Evolutionary conservation across 2,329 filamentous ascomycete genomes (phyloP).

Genomic region (Colletotrichum noveboracense): DNA sequence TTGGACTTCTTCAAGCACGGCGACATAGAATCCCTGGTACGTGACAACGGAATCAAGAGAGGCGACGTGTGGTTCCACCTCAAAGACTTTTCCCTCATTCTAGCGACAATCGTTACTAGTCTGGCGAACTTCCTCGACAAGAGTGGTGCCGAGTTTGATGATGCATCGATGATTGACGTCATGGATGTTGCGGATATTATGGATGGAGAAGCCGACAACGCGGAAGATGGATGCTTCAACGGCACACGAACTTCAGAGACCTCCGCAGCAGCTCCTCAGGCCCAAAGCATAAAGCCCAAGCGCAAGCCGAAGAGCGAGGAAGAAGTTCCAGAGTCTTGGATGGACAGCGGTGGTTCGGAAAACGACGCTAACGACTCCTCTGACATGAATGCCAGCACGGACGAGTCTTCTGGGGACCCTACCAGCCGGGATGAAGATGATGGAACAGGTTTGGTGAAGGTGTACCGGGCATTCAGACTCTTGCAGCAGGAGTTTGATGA

Average conservation of each 20-base stretch:
- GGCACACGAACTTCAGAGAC: background rate
- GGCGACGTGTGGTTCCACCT: conserved; percentile 76
- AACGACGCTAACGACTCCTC: conserved; percentile 29
- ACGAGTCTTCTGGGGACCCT: background rate
- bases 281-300: background rate
- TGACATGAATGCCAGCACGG: background rate
- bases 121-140: conserved; percentile 56
- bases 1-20: conserved; percentile 82
- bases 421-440: conserved; percentile 32
- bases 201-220: conserved; percentile 39
- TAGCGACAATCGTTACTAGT: conserved; percentile 75
- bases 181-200: conserved; percentile 42
- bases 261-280: background rate
- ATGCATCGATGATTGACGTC: conserved; percentile 45
- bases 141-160: conserved; percentile 33
- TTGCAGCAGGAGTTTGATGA: conserved; percentile 65
- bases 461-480: conserved; percentile 63
- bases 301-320: conserved; percentile 38
- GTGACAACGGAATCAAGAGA: conserved; percentile 68
- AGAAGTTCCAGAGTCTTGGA: conserved; percentile 51
- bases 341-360: conserved; percentile 36
- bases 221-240: background rate
- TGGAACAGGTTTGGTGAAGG: conserved; percentile 54
- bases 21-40: conserved; percentile 62
- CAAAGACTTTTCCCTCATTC: conserved; percentile 61